Evolutionary conservation across 768 basidiomycete species (phyloP).

Genomic region (Mycena galopus): DNA sequence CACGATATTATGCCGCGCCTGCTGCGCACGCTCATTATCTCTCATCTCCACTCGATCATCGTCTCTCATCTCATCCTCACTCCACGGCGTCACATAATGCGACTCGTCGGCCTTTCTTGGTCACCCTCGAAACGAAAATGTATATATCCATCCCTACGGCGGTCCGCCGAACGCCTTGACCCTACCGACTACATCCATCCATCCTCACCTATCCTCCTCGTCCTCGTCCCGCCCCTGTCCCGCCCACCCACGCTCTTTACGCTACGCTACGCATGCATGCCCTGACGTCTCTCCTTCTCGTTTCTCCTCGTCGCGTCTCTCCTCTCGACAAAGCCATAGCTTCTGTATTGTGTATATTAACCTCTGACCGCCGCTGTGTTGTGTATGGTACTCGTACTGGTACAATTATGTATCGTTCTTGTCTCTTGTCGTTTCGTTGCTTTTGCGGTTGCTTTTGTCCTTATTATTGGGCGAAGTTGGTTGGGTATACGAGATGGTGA

Average conservation of each 20-base stretch:
- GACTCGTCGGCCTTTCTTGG: background rate
- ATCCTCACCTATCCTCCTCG: background rate
- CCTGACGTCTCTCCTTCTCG: background rate
- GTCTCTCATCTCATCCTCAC: background rate
- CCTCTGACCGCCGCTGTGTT: background rate
- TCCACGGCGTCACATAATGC: background rate
- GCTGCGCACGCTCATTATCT: background rate
- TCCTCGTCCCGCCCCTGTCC: no score
- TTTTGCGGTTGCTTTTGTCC: background rate
- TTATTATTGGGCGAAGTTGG: background rate
- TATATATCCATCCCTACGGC: background rate
- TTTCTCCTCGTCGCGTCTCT: background rate
- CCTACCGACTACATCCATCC: background rate
- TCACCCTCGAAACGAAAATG: background rate
- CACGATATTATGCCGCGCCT: background rate
- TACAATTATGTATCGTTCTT: no score
- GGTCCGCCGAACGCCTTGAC: background rate
- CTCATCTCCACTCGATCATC: background rate
- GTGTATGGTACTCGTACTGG: background rate
- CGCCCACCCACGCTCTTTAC: background rate
- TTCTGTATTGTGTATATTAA: background rate
- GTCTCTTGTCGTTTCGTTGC: background rate
- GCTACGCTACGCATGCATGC: background rate
- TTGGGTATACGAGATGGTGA: background rate
- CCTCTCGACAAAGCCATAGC: background rate